Percentiles rank a stretch among this genome's conserved stretches.
Evolutionary conservation across 371 early-diverging fungal genomes (phyloP).

Genomic region (Lichtheimia corymbifera): DNA sequence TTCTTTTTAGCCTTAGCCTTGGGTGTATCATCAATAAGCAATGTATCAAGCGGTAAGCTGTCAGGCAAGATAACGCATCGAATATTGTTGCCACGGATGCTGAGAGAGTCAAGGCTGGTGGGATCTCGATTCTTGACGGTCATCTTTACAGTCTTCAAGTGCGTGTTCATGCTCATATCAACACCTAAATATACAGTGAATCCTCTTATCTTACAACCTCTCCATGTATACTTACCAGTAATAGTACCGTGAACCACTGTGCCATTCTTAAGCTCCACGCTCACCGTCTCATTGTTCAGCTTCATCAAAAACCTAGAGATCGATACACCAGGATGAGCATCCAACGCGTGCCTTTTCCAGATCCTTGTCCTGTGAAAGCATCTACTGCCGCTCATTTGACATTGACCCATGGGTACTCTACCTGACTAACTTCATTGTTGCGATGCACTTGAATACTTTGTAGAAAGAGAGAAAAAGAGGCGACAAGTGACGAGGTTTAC

Average conservation of each 20-base stretch:
- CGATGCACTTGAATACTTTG: not conserved
- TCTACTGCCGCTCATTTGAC: not conserved
- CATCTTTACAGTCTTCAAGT: constrained; percentile 97
- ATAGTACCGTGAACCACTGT: constrained; percentile 95
- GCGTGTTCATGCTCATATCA: constrained; percentile 99
- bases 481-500: not conserved
- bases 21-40: constrained; percentile 94
- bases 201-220: not conserved
- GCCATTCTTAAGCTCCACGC: constrained; percentile 95
- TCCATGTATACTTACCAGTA: constrained; percentile 53
- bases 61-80: constrained; percentile 96
- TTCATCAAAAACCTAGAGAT: constrained; percentile 91
- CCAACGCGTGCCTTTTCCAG: constrained; percentile 1
- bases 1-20: constrained; percentile 87
- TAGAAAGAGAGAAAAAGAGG: not conserved
- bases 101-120: constrained; percentile 83
- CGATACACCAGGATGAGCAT: not conserved
- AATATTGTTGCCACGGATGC: constrained; percentile 94
- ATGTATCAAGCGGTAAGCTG: constrained; percentile 91
- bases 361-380: not conserved
- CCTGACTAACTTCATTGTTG: constrained; percentile 12
- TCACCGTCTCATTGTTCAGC: constrained; percentile 91
- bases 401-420: not conserved
- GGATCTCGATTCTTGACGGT: constrained; percentile 94
- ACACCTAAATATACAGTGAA: constrained; percentile 60